Percentiles rank a stretch among this genome's conserved stretches.
Conservation (phyloP, 805 yeast genomes). For the Metschnikowia chrysomelidarum region DNA sequence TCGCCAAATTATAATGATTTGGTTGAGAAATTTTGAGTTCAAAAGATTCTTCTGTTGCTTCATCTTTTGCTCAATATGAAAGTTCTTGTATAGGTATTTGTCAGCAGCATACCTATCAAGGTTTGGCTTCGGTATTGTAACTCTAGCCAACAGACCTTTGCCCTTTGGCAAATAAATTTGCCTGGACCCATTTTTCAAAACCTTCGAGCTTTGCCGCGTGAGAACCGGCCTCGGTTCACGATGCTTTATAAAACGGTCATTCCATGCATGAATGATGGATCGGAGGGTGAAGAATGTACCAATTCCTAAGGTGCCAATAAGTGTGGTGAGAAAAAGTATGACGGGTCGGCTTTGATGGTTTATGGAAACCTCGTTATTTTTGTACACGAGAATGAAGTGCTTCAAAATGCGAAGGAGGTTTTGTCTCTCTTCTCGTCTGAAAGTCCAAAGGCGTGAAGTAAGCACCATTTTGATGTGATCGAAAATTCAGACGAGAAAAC, state of each 20-base stretch:
- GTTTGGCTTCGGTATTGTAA: constrained; percentile 47
- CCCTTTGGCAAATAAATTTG: constrained; percentile 49
- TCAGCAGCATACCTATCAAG: constrained; percentile 55
- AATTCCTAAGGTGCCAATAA: constrained; percentile 40
- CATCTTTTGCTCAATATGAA: constrained; percentile 32
- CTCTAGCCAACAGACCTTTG: constrained; percentile 33
- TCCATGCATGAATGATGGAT: constrained; percentile 28
- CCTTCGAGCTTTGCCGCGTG: constrained; percentile 41
- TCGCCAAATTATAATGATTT: constrained; percentile 72
- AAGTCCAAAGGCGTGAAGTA: constrained; percentile 33
- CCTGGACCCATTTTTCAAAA: constrained; percentile 46
- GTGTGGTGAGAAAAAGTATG: constrained; percentile 38
- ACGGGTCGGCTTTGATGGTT: constrained; percentile 45
- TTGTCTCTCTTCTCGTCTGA: constrained; percentile 32
- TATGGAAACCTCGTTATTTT: constrained; percentile 35
- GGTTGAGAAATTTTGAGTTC: constrained; percentile 67
- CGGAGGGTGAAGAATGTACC: constrained; percentile 34
- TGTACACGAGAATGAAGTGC: constrained; percentile 36
- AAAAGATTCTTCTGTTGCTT: constrained; percentile 32
- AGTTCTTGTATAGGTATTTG: constrained; percentile 50
- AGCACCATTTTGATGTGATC: constrained; percentile 32
- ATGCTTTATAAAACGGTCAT: constrained; percentile 27
- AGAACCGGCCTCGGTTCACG: constrained; percentile 32
- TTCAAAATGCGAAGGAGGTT: constrained; percentile 32
- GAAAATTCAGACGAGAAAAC: background rate